phyloP scores from a whole-genome alignment of 2,329 filamentous ascomycete genomes.

The Fusarium pseudonygamai region DNA sequence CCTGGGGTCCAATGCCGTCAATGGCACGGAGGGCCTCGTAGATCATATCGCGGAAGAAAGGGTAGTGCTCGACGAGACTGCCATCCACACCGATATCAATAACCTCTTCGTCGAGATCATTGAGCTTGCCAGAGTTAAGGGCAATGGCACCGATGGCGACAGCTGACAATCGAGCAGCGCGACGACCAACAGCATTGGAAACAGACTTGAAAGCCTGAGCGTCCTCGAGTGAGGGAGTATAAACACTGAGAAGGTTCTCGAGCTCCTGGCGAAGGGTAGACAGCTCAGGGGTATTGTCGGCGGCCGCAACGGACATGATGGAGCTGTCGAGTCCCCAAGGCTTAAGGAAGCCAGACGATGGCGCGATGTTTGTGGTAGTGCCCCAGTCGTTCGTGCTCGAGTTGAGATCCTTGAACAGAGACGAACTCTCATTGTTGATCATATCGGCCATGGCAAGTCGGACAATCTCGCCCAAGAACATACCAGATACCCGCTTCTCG shows the following conservation, averaged over 20 bases:
- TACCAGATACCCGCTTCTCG: constrained; percentile 96
- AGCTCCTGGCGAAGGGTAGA: constrained; percentile 80
- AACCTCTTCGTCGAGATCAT: constrained; percentile 71
- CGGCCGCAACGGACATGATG: constrained; percentile 86
- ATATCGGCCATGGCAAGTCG: constrained; percentile 79
- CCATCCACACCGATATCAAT: constrained; percentile 94
- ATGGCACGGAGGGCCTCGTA: constrained; percentile 82
- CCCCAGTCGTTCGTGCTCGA: constrained; percentile 74
- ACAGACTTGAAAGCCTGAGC: constrained; percentile 88
- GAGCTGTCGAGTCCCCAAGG: constrained; percentile 93
- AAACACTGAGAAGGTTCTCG: constrained; percentile 78
- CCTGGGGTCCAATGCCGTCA: constrained; percentile 77
- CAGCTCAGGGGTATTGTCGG: constrained; percentile 78
- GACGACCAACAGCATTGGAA: constrained; percentile 83
- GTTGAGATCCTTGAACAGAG: constrained; percentile 81
- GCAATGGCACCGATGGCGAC: constrained; percentile 88
- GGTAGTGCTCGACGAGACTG: constrained; percentile 94
- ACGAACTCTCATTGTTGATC: constrained; percentile 70
- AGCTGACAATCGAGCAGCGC: constrained; percentile 86
- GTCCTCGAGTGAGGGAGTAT: constrained; percentile 81
- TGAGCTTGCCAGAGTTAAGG: constrained; percentile 79
- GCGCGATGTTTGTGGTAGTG: constrained; percentile 75
- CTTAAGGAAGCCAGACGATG: constrained; percentile 74
- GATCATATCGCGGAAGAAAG: constrained; percentile 88
- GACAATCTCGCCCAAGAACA: constrained; percentile 97